Evolutionary conservation across 352 stramenopile genomes (phyloP), one percentile per base, ranked within the genome.

Genomic region (Pilasporangium apinafurcum): DNA sequence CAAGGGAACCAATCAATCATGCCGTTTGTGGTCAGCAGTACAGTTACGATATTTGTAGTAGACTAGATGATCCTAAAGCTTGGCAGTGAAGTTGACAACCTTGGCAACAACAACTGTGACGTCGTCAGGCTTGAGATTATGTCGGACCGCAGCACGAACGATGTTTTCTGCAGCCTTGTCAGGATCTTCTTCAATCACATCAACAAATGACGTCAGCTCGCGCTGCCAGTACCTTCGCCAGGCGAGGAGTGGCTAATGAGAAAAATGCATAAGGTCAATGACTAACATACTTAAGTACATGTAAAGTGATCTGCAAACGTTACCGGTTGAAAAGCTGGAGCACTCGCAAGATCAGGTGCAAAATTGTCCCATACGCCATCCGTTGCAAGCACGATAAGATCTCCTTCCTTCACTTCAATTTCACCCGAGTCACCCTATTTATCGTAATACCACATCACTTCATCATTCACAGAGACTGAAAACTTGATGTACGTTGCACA

Each of bases 351-450:
- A 34, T 82, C 61, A 0, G 67, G 60, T 7, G 70, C 53, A 47
- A 90, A 90, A 51, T 90, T 90, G 56, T 90, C 78, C 78, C 78
- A 90, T 16, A 90, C 76, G 20, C 78, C 78, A 56, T 90, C 78
- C 5, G 78, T 88, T n/a, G 78, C 78, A 7, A 88, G 56, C 22
- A 90, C 75, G 28, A 90, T 74, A 37, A 90, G 53, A 46, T 90
- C 78, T 54, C 78, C 78, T 36, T 77, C 68, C 29, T 88, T 51
- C n/a, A 90, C 64, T 22, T 81, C 66, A 14, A 90, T 61, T 26
- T 83, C 73, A 6, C 78, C 73, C 16, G 68, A 83, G 40, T 87
- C 73, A 22, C 75, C 73, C 78, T 90, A 26, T 1, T 13, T 14
- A 20, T 13, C 17, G 29, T 25, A 16, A 22, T 3, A 28, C 34